Evolutionary conservation across 2,329 filamentous ascomycete genomes (phyloP).

Genomic region (Trichophyton mentagrophytes): DNA sequence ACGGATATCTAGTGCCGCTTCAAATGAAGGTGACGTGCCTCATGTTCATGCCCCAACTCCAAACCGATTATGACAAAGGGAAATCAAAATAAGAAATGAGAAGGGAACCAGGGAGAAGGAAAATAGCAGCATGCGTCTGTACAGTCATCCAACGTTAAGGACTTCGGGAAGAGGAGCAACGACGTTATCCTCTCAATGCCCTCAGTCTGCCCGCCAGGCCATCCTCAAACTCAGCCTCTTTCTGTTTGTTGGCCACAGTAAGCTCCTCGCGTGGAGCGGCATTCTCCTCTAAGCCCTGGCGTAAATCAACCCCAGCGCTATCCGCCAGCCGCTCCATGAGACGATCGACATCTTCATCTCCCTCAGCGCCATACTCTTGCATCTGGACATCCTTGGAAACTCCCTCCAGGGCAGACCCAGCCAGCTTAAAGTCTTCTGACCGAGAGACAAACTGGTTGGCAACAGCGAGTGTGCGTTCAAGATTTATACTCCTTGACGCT

Average conservation of each 20-base stretch:
- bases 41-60: neutral
- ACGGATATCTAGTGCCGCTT: neutral
- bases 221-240: conserved; percentile 29
- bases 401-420: conserved; percentile 30
- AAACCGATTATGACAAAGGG: neutral
- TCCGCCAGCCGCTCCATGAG: conserved; percentile 35
- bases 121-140: neutral
- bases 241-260: conserved; percentile 25
- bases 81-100: neutral
- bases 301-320: conserved; percentile 33
- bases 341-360: conserved; percentile 28
- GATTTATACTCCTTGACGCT: conserved; percentile 34
- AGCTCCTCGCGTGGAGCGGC: conserved; percentile 30
- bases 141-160: neutral
- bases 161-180: neutral
- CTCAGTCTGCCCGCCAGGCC: conserved; percentile 30
- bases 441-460: conserved; percentile 32
- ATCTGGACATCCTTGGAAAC: conserved; percentile 31
- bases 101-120: too few species aligned
- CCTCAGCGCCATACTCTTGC: conserved; percentile 35
- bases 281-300: conserved; percentile 28
- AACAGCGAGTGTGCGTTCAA: conserved; percentile 32
- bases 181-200: conserved; percentile 27
- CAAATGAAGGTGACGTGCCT: neutral
- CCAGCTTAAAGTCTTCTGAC: conserved; percentile 34